Evolutionary conservation across 23 red algal genomes (phyloP).

Genomic region (Gracilaria vermiculophylla): DNA sequence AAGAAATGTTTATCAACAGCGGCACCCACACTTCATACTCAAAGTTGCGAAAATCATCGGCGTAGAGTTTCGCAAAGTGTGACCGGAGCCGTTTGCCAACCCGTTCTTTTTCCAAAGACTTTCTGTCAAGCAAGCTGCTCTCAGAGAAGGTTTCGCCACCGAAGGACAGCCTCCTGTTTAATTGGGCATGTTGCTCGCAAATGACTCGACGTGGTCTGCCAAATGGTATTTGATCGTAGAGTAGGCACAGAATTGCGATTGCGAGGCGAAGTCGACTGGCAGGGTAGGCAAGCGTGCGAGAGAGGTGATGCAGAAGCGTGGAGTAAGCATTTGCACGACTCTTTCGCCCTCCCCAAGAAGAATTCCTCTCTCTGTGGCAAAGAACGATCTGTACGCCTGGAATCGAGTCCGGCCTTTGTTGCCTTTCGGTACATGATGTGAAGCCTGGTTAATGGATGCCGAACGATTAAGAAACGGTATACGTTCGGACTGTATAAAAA

Average conservation of each 20-base stretch:
- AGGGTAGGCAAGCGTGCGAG: not conserved
- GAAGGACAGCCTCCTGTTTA: not conserved
- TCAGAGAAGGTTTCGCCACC: not conserved
- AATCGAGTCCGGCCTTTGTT: no score
- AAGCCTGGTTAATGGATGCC: not conserved
- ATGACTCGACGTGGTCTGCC: not conserved
- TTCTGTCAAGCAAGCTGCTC: not conserved
- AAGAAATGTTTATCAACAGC: no score
- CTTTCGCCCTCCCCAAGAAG: not conserved
- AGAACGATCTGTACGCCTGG: not conserved
- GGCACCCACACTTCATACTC: not conserved
- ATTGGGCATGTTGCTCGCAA: not conserved
- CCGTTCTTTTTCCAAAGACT: not conserved
- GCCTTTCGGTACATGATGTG: not conserved
- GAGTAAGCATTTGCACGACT: not conserved
- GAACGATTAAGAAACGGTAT: constrained; percentile 16
- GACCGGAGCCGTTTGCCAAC: not conserved
- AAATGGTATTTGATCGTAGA: not conserved
- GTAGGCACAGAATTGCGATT: not conserved
- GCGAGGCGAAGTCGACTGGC: not conserved
- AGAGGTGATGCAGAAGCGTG: not conserved
- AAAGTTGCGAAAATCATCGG: constrained; percentile 4
- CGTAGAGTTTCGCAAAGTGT: not conserved
- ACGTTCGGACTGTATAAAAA: not conserved
- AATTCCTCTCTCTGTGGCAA: not conserved